Evolutionary conservation across 345 rosid species (phyloP), one percentile per base, ranked within the genome.

Genomic region (Populus euphratica): DNA sequence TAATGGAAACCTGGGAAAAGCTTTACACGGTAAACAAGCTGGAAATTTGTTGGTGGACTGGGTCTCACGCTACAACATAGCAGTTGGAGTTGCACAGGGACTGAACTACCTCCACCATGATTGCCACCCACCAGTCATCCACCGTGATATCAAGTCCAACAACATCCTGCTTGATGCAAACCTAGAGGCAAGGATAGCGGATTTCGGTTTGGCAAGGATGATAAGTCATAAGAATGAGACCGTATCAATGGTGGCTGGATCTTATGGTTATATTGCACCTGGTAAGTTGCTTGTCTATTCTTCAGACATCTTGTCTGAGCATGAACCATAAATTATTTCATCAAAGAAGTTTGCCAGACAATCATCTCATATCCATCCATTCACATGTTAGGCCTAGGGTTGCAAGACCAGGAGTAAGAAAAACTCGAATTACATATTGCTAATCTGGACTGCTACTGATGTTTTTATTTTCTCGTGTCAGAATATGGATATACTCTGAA

Each of bases 231-330:
- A 86, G 89, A 93, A 95, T 21, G 98, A 95, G 84, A 95, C 97
- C 23, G 93, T 93, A 71, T 92, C 97, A 1, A 86, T 92, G 91
- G 98, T 95, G 71, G 98, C 99, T 36, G 99, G 99, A 49, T 95
- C 99, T n/a, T 93, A 91, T 75, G 97, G 98, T 18, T 95, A 92
- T 87, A 95, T 95, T 9, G 99, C 98, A 62, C 97, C 97, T 10
- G 97, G 99, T 95, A 82, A 38, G 29, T 31, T 54, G 54, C 41
- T 82, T 91, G 83, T 90, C 97, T 69, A 66, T 93, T 74, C 91
- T 93, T 33, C 93, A 94, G 62, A 54, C 8, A 54, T 0, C 8
- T 8, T 54, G 62, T 20, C 59, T 18, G 23, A 6, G 59, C 61
- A 21, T 54, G 61, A 54, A n/a, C 62, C 62, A 56, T 21, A n/a